Base-by-base conservation (phyloP, 2,329 filamentous ascomycete species). In the Claviceps lovelessii region DNA sequence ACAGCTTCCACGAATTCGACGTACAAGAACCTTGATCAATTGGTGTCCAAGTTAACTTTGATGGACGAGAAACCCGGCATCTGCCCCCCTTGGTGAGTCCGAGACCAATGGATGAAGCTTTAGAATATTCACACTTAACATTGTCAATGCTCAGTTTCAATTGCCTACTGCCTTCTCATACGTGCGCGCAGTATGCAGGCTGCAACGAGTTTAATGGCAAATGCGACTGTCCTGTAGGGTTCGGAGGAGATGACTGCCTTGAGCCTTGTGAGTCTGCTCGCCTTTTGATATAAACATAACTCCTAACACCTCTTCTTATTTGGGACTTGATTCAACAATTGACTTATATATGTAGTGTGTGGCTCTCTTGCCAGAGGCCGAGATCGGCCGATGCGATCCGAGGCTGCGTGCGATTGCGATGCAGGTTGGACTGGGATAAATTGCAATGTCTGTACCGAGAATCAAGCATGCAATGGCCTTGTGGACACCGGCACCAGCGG, bases 391-490 rank as follows among this genome's bases (percentile, higher is more conserved):
- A 84, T 88, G 66, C 81, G 93, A 65, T 73, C 81, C 53, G 83
- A 81, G 58, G 77, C 83, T 56, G 73, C 76, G 45, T 98, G 93
- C 72, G 74, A 89, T 46, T 98, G 93, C 69, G 86, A 90, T 65
- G 87, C 95, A 42, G 93, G 93, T 55, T 98, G 93, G 93, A 81
- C 81, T 45, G 93, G 93, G 59, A 91, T 98, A 72, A 98, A 98
- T 75, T 98, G 93, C 80, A 98, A 93, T 64, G 88, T 98, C 55
- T 98, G 93, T 71, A 83, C 85, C 57, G 82, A 83, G 4, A 78
- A 97, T 67, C 75, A 85, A 61, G 90, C 87, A 17, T 98, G 93
- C 65, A 82, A 93, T 67, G 84, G 88, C 39, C 75, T 98, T 70
- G 95, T 95, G 84, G 88, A 88, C 4, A 83, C 85, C 15, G 80